Base-by-base conservation (phyloP, 441 rosid species). In the Capsella rubella region DNA sequence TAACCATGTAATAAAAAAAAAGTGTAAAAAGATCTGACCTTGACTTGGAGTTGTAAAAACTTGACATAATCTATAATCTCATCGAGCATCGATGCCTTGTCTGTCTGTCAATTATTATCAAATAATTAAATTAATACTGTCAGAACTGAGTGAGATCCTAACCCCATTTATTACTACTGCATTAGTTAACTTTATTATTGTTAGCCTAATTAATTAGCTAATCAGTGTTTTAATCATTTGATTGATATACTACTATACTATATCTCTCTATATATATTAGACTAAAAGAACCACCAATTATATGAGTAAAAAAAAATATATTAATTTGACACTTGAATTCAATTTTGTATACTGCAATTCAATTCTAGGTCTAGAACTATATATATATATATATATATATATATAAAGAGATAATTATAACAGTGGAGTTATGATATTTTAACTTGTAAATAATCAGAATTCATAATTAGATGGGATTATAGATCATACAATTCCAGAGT, bases 51-150 rank as follows among this genome's bases (percentile, higher is more conserved):
- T 88, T 91, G 97, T 67, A 93, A 90, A 83, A 91, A 91, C 80
- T 93, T 91, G 72, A 93, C 97, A 82, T 93, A 93, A 78, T 93
- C 98, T 80, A 93, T 89, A 77, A 93, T 93, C 92, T 93, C 98
- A 86, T 93, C 97, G 47, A 93, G 93, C 98, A 91, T 93, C 54
- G 98, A 91, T 79, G 98, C 98, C 84, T 91, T 94, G 85, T 91
- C 97, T 61, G 96, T 89, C 98, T 94, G 95, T 81, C 87, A 83
- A 83, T 87, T 75, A 39, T 62, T 70, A 71, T 56, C 9, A 69
- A 55, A 51, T 10, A 54, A 56, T 54, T 37, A 70, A 57, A 46
- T 60, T 1, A 40, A 15, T 29, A 46, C 54, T 28, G 71, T 71
- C 72, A 71, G 80, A 71, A 16, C 55, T 71, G 61, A 70, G 71